Conservation (phyloP, 345 rosid species). For the Eucalyptus guilfoylei region DNA sequence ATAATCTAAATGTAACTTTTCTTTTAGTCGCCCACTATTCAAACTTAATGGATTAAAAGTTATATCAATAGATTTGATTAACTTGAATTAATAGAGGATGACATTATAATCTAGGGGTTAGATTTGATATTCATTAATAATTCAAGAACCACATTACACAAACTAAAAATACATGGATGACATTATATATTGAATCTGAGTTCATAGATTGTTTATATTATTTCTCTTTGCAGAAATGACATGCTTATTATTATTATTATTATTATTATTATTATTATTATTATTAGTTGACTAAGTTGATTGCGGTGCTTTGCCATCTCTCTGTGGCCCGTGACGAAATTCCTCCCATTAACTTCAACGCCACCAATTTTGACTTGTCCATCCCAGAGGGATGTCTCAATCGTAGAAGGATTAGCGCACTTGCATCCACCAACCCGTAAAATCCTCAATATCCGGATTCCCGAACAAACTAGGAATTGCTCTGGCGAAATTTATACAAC, state of each 20-base stretch:
- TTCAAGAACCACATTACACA: too few relatives aligned
- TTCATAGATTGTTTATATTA: rapidly evolving
- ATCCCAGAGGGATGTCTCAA: neutral
- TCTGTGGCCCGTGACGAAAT: neutral
- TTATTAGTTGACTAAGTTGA: neutral
- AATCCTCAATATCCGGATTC: neutral
- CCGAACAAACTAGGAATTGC: neutral
- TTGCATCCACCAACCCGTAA: neutral
- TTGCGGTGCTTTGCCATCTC: neutral
- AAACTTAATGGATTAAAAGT: neutral
- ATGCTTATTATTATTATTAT: too few relatives aligned
- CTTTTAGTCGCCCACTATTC: neutral
- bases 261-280: too few relatives aligned
- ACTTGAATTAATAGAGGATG: neutral
- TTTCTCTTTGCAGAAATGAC: too few relatives aligned
- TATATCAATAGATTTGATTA: neutral
- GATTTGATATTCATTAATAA: neutral
- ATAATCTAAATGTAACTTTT: neutral
- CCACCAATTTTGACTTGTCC: neutral
- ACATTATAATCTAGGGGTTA: neutral
- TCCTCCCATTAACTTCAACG: neutral
- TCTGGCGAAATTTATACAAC: neutral
- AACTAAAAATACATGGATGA: neutral
- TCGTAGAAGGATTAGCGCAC: neutral
- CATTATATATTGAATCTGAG: neutral